Evolutionary conservation across 2,329 filamentous ascomycete genomes (phyloP).

Genomic region (Xylaria polymorpha): DNA sequence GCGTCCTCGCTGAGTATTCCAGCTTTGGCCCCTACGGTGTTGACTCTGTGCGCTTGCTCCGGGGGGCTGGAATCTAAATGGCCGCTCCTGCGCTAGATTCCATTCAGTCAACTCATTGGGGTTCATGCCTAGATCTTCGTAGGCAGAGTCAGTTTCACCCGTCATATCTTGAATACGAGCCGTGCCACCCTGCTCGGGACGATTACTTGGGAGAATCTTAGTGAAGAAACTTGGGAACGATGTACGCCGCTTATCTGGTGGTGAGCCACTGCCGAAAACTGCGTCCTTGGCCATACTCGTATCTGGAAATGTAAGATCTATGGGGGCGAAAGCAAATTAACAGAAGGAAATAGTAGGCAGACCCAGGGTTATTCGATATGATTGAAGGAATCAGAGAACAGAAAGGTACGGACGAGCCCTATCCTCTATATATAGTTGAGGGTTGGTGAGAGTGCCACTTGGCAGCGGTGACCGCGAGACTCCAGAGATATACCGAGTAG

Average conservation of each 20-base stretch:
- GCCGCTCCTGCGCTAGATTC: constrained; percentile 46
- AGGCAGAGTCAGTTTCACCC: constrained; percentile 42
- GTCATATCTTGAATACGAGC: constrained; percentile 47
- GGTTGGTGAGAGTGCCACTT: neutral
- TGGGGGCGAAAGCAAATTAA: constrained; percentile 18
- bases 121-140: constrained; percentile 41
- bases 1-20: constrained; percentile 37
- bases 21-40: constrained; percentile 34
- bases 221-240: constrained; percentile 57
- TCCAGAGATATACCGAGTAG: neutral
- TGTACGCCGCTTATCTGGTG: constrained; percentile 39
- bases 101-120: constrained; percentile 46
- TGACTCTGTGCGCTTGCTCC: neutral
- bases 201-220: constrained; percentile 61
- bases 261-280: constrained; percentile 12
- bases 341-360: constrained; percentile 21
- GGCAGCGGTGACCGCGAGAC: neutral
- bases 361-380: constrained; percentile 21
- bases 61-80: neutral
- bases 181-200: constrained; percentile 64
- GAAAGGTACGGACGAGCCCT: constrained; percentile 19
- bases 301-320: neutral
- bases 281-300: constrained; percentile 37
- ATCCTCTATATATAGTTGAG: neutral
- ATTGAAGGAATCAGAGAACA: constrained; percentile 26